These are phyloP conservation scores for Protomyces inouyei DNA, from an alignment of 1,139 yeast species.

Conservation along the genomic window DNA sequence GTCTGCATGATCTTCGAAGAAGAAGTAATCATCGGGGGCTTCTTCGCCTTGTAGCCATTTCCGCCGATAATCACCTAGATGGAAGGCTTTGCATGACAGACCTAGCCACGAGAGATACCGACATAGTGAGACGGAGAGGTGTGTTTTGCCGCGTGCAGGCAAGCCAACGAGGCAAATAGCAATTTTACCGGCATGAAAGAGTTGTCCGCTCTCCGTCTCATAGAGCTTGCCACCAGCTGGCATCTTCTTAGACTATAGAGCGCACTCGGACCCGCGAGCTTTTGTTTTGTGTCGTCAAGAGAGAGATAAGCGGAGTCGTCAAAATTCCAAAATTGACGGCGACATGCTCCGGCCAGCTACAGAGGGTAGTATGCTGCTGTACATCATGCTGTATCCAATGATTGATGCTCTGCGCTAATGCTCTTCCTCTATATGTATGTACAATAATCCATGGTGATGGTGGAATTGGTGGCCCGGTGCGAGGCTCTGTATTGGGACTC, in stretches of 20 bases:
- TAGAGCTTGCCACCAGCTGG: conserved; percentile 48
- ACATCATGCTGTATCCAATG: too few species aligned
- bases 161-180: conserved; percentile 85
- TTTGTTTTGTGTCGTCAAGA: not conserved
- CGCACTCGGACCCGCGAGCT: not conserved
- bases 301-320: too few species aligned
- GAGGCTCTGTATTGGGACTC: too few species aligned
- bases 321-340: too few species aligned
- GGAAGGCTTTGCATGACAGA: conserved; percentile 85
- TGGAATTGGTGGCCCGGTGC: too few species aligned
- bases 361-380: too few species aligned
- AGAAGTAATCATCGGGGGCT: conserved; percentile 67
- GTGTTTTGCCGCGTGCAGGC: conserved; percentile 96
- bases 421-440: not conserved
- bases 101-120: conserved; percentile 91
- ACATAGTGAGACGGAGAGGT: conserved; percentile 81
- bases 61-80: conserved; percentile 86
- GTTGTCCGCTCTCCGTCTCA: conserved; percentile 80
- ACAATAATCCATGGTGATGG: too few species aligned
- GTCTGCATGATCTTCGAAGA: conserved; percentile 45
- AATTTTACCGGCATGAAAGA: conserved; percentile 93
- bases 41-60: conserved; percentile 47
- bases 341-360: too few species aligned
- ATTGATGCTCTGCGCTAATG: not conserved
- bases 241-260: not conserved